A percentile compares a stretch with the other conserved stretches of the same genome.
These are phyloP conservation scores for Zangia roseola DNA, from an alignment of 768 basidiomycete genomes.

Conservation along the genomic window DNA sequence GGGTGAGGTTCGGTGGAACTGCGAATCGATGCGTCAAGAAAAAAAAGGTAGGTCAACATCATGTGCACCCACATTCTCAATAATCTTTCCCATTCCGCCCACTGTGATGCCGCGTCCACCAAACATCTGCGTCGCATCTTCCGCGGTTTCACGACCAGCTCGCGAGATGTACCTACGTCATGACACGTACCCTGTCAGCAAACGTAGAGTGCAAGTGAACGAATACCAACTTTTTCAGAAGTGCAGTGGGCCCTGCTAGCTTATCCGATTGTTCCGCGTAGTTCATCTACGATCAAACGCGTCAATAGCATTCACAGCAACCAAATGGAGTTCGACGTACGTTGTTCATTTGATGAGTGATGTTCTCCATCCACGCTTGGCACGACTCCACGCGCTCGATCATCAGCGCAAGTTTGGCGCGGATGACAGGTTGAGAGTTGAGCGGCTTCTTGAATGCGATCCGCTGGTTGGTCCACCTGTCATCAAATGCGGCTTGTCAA, in stretches of 20 bases:
- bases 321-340: slow-evolving; percentile 36
- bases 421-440: slow-evolving; percentile 79
- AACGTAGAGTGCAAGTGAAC: background rate
- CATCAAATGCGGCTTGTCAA: slow-evolving; percentile 5
- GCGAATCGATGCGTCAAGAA: background rate
- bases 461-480: slow-evolving; percentile 85
- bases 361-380: slow-evolving; percentile 86
- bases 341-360: slow-evolving; percentile 93
- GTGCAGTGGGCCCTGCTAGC: slow-evolving; percentile 84
- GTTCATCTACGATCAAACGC: slow-evolving; percentile 57
- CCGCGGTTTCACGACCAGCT: slow-evolving; percentile 47
- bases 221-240: slow-evolving; percentile 76
- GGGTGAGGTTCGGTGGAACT: slow-evolving; percentile 82
- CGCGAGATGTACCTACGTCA: slow-evolving; percentile 60
- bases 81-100: slow-evolving; percentile 82
- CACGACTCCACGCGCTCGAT: slow-evolving; percentile 83
- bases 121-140: slow-evolving; percentile 82
- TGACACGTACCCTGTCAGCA: slow-evolving; percentile 2
- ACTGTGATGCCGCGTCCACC: slow-evolving; percentile 86
- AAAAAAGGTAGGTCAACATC: too few species aligned
- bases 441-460: slow-evolving; percentile 89
- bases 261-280: slow-evolving; percentile 83
- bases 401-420: slow-evolving; percentile 85
- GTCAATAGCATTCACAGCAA: background rate
- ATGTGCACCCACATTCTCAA: slow-evolving; percentile 65